Base-by-base conservation (phyloP, 2,329 filamentous ascomycete species). In the Coniochaeta hoffmannii region DNA sequence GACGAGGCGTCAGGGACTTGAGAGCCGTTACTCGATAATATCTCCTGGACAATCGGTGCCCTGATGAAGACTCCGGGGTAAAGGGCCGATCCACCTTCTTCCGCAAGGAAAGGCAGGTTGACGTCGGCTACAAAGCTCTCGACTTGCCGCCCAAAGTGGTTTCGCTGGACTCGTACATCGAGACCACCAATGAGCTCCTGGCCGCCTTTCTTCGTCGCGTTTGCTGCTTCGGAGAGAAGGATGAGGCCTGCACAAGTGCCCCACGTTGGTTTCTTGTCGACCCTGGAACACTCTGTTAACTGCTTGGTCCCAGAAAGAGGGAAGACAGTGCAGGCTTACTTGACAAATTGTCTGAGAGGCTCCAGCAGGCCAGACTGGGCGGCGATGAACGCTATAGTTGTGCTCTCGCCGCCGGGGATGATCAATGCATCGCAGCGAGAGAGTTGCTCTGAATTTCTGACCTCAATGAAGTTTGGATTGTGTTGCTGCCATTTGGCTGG, bases 201-300 rank as follows among this genome's bases (percentile, higher is more conserved):
- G 0, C 93, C 93, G 44, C 90, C 91, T 65, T 88, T 86, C 69
- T 97, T 97, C 35, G 89, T 91, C 59, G 87, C 83, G 69, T 93
- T 96, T 52, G 91, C 93, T 57, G 88, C 85, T 65, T 96, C 89
- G 1, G 91, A 88, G 52, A 99, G 85, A 51, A 97, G 76, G 63
- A 99, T 97, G 56, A 97, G 80, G 10, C 94, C 94, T 12, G 94
- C 94, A 69, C 94, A 99, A 19, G 94, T 97, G 56, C 94, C 94
- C 93, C 93, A 99, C 24, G 88, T 89, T 11, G 92, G 92, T 63
- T 88, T 91, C 62, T 87, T 83, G 53, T 83, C 75, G 38, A 89
- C 76, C 66, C 89, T 93, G 60, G 38, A 31, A 19, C n/a, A 38
- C 22, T 52, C 35, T 19, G 31, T 44, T 14, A 34, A 26, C 19